Evolutionary conservation across 2,329 filamentous ascomycete genomes (phyloP).

Genomic region (Elsinoe batatas): DNA sequence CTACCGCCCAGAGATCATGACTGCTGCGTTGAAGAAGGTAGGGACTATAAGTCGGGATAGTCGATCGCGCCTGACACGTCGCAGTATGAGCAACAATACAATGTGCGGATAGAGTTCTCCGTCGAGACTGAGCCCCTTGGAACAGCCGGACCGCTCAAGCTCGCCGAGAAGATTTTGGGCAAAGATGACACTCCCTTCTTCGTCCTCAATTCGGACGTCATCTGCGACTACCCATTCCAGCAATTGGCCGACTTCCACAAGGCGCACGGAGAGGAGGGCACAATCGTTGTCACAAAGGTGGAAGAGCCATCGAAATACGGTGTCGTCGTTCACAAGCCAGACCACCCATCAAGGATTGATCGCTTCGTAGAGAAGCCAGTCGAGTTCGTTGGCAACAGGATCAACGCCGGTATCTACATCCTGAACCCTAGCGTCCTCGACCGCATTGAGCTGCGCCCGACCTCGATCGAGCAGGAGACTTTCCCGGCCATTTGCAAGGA

Average conservation of each 20-base stretch:
- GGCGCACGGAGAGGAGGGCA: slow-evolving; percentile 85
- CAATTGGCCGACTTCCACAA: slow-evolving; percentile 88
- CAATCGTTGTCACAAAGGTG: slow-evolving; percentile 96
- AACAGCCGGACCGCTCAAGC: slow-evolving; percentile 88
- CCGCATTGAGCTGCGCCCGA: slow-evolving; percentile 91
- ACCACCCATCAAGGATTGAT: slow-evolving; percentile 83
- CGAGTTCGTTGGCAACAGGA: slow-evolving; percentile 96
- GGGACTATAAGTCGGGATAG: slow-evolving; percentile 12
- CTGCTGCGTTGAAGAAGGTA: slow-evolving; percentile 81
- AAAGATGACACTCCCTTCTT: slow-evolving; percentile 96
- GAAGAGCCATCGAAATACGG: slow-evolving; percentile 98
- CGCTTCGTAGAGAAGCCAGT: slow-evolving; percentile 99
- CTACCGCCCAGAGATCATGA: slow-evolving; percentile 98
- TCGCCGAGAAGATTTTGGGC: slow-evolving; percentile 81
- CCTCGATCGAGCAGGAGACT: slow-evolving; percentile 96
- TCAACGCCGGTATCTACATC: slow-evolving; percentile 98
- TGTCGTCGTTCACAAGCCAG: slow-evolving; percentile 94
- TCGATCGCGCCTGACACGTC: slow-evolving; percentile 25
- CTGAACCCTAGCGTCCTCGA: slow-evolving; percentile 83
- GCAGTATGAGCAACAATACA: slow-evolving; percentile 79
- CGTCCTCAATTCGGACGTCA: slow-evolving; percentile 95
- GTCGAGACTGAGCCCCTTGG: slow-evolving; percentile 93
- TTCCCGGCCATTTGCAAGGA: slow-evolving; percentile 91
- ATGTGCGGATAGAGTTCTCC: slow-evolving; percentile 93
- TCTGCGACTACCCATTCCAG: slow-evolving; percentile 94